Evolutionary conservation across 2,329 filamentous ascomycete species (phyloP).

Genomic region (Aspergillus sclerotialis): DNA sequence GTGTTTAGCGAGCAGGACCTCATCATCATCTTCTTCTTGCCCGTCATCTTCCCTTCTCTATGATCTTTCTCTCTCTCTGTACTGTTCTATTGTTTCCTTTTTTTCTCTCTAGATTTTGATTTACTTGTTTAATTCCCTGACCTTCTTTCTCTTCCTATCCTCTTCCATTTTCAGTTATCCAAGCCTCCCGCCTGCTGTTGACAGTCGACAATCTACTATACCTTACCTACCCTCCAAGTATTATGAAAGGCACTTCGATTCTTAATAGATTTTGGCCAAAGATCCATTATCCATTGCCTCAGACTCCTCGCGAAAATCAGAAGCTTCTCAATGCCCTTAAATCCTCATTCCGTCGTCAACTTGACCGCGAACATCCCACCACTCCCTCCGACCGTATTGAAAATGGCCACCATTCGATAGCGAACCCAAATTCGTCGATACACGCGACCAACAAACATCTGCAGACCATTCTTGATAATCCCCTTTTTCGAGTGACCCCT

Average conservation of each 20-base stretch:
- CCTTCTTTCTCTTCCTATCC: conserved; percentile 4
- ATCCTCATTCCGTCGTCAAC: conserved; percentile 55
- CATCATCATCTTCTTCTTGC: conserved; percentile 4
- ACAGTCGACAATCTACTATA: too few species aligned
- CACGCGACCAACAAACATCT: conserved; percentile 33
- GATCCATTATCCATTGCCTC: conserved; percentile 45
- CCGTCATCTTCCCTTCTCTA: too few species aligned
- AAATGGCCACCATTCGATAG: conserved; percentile 8
- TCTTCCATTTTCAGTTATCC: not conserved
- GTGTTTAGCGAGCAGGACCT: conserved; percentile 26
- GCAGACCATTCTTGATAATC: conserved; percentile 33
- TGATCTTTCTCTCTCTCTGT: not conserved
- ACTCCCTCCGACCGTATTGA: conserved; percentile 13
- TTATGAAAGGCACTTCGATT: conserved; percentile 47
- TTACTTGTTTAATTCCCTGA: not conserved
- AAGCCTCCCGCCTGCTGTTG: conserved; percentile 1
- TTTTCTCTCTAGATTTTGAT: not conserved
- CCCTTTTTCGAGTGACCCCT: conserved; percentile 34
- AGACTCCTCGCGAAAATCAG: conserved; percentile 52
- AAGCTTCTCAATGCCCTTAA: conserved; percentile 56
- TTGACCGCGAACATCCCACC: conserved; percentile 52
- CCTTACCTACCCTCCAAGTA: conserved; percentile 10
- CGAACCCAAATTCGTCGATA: conserved; percentile 20
- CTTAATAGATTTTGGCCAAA: conserved; percentile 46
- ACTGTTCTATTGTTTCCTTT: not conserved